Conservation (phyloP, 108 stramenopile genomes). For the Skeletonema potamos region DNA sequence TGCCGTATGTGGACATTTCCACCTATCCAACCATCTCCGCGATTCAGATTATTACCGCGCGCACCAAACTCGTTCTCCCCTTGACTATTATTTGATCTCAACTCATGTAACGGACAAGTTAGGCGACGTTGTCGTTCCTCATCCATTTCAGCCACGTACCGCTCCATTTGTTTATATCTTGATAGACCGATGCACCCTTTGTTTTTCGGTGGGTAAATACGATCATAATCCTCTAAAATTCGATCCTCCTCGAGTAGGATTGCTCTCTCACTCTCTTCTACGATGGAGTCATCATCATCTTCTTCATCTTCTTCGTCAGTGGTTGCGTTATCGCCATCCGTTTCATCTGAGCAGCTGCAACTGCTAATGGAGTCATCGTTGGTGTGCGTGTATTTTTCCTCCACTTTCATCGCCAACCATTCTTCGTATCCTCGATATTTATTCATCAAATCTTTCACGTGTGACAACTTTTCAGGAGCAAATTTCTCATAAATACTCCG, state of each 20-base stretch:
- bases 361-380: constrained; percentile 12
- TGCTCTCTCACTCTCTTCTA: not conserved
- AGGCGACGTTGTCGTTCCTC: constrained; percentile 39
- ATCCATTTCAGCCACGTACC: constrained; percentile 27
- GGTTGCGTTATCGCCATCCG: not conserved
- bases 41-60: constrained; percentile 1
- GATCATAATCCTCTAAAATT: constrained; percentile 44
- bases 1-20: constrained; percentile 33
- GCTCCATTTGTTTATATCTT: constrained; percentile 49
- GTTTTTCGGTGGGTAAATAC: constrained; percentile 47
- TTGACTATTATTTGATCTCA: constrained; percentile 9
- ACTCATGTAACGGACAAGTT: constrained; percentile 36
- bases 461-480: constrained; percentile 58
- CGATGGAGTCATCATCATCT: constrained; percentile 3
- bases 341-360: not conserved
- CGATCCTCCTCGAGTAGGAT: constrained; percentile 35
- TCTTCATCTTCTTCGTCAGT: constrained; percentile 4
- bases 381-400: constrained; percentile 44
- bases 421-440: constrained; percentile 66
- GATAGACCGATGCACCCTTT: constrained; percentile 21
- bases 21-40: constrained; percentile 42
- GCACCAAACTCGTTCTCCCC: constrained; percentile 7
- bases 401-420: constrained; percentile 53
- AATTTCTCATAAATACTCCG: constrained; percentile 43
- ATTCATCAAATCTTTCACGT: constrained; percentile 43